These are phyloP conservation scores for Adansonia gregorii DNA, from an alignment of 441 rosid genomes.

Conservation along the genomic window DNA sequence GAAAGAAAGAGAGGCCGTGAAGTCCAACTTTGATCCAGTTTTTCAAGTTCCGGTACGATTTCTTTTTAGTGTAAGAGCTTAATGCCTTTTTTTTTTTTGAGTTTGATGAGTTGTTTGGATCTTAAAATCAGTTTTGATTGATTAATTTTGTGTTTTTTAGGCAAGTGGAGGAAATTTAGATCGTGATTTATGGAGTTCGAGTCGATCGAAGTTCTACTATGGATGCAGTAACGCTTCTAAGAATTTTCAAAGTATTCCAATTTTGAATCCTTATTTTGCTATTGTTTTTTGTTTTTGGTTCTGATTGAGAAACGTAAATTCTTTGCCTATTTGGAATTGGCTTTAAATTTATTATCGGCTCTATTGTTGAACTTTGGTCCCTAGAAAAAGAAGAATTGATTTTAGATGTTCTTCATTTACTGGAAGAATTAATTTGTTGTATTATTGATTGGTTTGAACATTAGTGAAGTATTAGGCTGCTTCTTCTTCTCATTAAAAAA, in stretches of 20 bases:
- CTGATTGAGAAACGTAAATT: neutral
- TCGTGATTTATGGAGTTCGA: constrained; percentile 68
- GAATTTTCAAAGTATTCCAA: constrained; percentile 52
- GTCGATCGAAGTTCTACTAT: constrained; percentile 52
- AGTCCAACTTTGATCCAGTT: constrained; percentile 24
- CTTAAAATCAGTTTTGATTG: constrained; percentile 14
- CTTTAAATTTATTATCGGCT: neutral
- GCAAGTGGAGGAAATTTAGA: constrained; percentile 47
- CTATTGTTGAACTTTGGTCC: neutral
- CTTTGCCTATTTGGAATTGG: neutral
- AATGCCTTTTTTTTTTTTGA: neutral
- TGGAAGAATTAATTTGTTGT: neutral
- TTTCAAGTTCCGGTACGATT: constrained; percentile 50
- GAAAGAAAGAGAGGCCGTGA: constrained; percentile 25
- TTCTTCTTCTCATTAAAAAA: neutral
- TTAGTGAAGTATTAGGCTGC: neutral
- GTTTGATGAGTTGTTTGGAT: constrained; percentile 12
- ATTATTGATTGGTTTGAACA: constrained; percentile 7
- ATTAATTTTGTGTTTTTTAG: constrained; percentile 34
- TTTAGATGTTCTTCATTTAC: constrained; percentile 6
- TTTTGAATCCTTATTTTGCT: constrained; percentile 1
- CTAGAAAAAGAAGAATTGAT: neutral
- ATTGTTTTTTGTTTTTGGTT: neutral
- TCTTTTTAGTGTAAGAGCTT: neutral
- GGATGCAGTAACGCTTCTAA: constrained; percentile 78